Base-by-base conservation (phyloP, 2,329 filamentous ascomycete species). In the Cladosporium cucumerinum region DNA sequence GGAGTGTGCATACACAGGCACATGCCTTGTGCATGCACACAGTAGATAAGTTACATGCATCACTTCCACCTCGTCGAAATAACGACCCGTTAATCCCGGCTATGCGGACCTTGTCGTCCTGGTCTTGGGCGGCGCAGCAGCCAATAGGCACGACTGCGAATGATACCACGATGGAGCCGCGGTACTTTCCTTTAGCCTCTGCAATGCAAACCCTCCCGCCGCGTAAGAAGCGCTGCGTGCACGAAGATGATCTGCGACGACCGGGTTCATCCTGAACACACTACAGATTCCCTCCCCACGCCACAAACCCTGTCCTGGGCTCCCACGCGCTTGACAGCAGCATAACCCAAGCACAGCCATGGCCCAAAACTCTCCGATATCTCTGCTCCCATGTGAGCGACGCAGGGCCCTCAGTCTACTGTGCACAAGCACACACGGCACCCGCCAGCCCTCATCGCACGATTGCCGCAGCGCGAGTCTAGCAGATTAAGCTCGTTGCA, bases 121-220 rank as follows among this genome's bases (percentile, higher is more conserved):
- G 57, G 57, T 34, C 39, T 18, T 30, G 46, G 57, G 57, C 57
- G 18, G 21, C 16, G 23, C 23, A 18, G n/a, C 26, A 34, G 39
- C 57, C 57, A 60, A 60, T 60, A n/a, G 57, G 57, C 36, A 60
- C 25, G 18, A 23, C 25, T 12, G 57, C 32, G 26, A 48, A 48
- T 61, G 46, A 36, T 21, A 14, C 58, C 58, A 61, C 30, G 58
- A 61, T 51, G 58, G 51, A 54, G 59, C 48, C 59, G 59, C 59
- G 59, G 59, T 62, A 62, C 59, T 62, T 62, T 28, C 59, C 59
- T 62, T 46, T 62, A 62, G 59, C 48, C 59, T 62, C 46, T 48
- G 32, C 34, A 32, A 11, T n/a, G 39, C 39, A 43, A 46, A 49
- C 57, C 39, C 57, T 60, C 46, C 54, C 58, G 58, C 58, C 58